These are phyloP conservation scores for Corymbia maculata DNA, from an alignment of 345 rosid genomes.

Conservation along the genomic window DNA sequence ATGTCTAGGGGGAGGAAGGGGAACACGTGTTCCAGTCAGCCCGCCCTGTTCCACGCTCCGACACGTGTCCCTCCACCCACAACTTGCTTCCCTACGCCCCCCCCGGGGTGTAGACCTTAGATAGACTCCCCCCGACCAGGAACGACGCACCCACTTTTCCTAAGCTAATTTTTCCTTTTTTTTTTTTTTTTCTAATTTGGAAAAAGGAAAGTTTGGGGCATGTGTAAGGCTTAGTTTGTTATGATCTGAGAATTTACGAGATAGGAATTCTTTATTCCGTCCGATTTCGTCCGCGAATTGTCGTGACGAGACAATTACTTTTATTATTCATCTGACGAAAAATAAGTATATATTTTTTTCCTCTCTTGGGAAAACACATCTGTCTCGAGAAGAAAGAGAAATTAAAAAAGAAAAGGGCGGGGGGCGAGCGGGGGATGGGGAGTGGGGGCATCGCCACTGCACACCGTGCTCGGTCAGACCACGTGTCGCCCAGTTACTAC, in stretches of 20 bases:
- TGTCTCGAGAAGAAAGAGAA: neutral
- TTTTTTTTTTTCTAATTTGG: neutral
- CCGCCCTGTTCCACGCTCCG: neutral
- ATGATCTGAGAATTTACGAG: too few relatives aligned
- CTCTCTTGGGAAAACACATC: neutral
- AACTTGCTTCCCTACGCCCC: neutral
- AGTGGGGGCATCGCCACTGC: neutral
- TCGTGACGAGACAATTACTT: neutral
- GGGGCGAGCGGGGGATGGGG: too few relatives aligned
- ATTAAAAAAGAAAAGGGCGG: neutral
- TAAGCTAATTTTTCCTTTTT: neutral
- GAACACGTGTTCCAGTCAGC: neutral
- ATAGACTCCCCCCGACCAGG: neutral
- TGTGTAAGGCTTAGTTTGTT: neutral
- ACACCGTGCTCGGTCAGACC: slow-evolving; percentile 19
- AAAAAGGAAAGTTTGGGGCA: neutral
- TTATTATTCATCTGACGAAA: neutral
- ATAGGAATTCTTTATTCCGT: neutral
- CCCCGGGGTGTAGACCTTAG: neutral
- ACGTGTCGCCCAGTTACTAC: slow-evolving; percentile 46
- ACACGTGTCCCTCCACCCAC: neutral
- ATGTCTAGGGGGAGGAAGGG: neutral
- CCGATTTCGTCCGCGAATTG: neutral
- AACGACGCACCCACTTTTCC: neutral
- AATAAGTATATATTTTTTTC: neutral